phyloP scores from a whole-genome alignment of 1,284 basidiomycete species.

The Sanghuangporus sanghuang region DNA sequence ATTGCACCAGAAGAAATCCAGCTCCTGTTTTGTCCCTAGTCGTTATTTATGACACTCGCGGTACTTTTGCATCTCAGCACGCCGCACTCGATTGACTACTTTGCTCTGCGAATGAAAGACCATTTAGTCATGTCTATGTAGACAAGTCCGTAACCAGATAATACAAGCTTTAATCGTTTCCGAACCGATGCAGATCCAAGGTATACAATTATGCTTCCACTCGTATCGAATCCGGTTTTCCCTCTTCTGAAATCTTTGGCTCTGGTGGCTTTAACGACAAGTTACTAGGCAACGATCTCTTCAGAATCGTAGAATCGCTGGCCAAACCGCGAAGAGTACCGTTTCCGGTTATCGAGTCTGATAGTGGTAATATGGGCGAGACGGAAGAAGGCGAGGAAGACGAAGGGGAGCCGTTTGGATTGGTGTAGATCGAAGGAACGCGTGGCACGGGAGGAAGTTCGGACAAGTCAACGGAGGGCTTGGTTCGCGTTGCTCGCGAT shows the following conservation, averaged over 20 bases:
- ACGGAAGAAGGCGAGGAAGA: background rate
- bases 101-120: background rate
- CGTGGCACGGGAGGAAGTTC: conserved; percentile 14
- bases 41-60: background rate
- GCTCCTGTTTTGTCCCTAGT: background rate
- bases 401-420: background rate
- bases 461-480: conserved; percentile 2
- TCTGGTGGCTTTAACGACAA: background rate
- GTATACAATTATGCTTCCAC: background rate
- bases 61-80: background rate
- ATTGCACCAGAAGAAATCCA: background rate
- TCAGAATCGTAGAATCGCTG: background rate
- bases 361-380: background rate
- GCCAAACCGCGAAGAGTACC: background rate
- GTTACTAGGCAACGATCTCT: background rate
- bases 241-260: background rate
- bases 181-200: too few species aligned
- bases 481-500: background rate
- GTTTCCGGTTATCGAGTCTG: background rate
- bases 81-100: background rate
- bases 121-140: background rate
- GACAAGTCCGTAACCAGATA: background rate
- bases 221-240: background rate
- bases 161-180: too few species aligned
- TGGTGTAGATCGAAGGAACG: conserved; percentile 12